Evolutionary conservation across 306 rosid species (phyloP).

Genomic region (Vigna hirtella): DNA sequence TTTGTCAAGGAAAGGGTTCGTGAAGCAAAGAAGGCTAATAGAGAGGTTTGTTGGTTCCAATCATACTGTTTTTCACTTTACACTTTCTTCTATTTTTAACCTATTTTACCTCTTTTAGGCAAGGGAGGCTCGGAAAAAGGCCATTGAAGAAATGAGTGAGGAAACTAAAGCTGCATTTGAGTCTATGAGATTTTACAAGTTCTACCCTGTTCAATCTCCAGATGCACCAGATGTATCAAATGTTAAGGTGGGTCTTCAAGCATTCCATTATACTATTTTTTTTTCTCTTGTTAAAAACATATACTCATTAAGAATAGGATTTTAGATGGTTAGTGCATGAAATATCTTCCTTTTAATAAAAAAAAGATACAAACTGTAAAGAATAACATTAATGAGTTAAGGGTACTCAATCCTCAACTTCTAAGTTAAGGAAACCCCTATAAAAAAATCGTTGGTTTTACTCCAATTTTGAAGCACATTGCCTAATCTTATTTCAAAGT

Average conservation of each 20-base stretch:
- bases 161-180: slow-evolving; percentile 77
- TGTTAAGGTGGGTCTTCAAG: slow-evolving; percentile 64
- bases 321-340: neutral
- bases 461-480: neutral
- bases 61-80: neutral
- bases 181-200: slow-evolving; percentile 79
- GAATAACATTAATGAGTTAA: neutral
- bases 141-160: slow-evolving; percentile 77
- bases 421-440: neutral
- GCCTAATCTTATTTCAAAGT: neutral
- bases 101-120: slow-evolving; percentile 57
- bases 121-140: slow-evolving; percentile 77
- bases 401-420: slow-evolving; percentile 3
- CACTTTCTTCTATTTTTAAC: neutral
- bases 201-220: slow-evolving; percentile 78
- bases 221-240: slow-evolving; percentile 77
- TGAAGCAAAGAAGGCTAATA: slow-evolving; percentile 78
- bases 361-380: neutral
- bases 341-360: neutral
- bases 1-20: slow-evolving; percentile 84
- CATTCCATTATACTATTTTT: neutral
- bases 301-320: neutral
- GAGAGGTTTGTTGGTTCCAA: slow-evolving; percentile 60
- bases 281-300: neutral
- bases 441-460: neutral